A percentile compares a stretch with the other conserved stretches of the same genome.
Conservation (phyloP, 257 asterid species). For the Solanum tarijense region DNA sequence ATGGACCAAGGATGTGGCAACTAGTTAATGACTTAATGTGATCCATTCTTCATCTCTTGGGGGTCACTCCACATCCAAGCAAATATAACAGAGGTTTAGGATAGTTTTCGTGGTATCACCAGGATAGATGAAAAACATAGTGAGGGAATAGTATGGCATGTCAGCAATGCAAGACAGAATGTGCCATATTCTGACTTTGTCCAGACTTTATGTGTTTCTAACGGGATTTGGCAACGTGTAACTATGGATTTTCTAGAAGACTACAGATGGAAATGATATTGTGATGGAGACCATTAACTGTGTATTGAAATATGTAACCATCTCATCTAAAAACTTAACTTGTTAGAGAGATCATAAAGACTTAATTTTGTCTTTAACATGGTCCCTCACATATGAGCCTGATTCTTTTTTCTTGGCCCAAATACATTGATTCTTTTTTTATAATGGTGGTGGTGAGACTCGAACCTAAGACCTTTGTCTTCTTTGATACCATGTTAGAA, state of each 20-base stretch:
- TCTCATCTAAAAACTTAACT: background rate
- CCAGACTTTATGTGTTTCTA: background rate
- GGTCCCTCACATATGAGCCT: background rate
- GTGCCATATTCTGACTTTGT: background rate
- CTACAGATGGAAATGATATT: background rate
- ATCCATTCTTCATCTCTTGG: background rate
- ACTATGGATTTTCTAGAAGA: background rate
- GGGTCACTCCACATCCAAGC: background rate
- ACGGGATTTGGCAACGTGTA: background rate
- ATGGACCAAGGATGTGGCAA: background rate
- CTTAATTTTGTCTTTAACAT: background rate
- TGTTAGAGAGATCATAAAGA: background rate
- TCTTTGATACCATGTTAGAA: background rate
- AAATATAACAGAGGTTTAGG: background rate
- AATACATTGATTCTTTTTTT: background rate
- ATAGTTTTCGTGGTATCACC: background rate
- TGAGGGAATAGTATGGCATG: background rate
- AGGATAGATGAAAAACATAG: background rate
- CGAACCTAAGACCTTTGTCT: background rate
- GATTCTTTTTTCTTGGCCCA: background rate
- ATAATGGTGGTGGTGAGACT: background rate
- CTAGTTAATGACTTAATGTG: background rate
- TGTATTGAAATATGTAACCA: background rate
- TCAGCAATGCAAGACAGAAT: background rate
- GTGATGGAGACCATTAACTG: background rate